Evolutionary conservation across 2,329 filamentous ascomycete species (phyloP), one percentile per base, ranked within the genome.

Genomic region (Dothideomycetes sp.): DNA sequence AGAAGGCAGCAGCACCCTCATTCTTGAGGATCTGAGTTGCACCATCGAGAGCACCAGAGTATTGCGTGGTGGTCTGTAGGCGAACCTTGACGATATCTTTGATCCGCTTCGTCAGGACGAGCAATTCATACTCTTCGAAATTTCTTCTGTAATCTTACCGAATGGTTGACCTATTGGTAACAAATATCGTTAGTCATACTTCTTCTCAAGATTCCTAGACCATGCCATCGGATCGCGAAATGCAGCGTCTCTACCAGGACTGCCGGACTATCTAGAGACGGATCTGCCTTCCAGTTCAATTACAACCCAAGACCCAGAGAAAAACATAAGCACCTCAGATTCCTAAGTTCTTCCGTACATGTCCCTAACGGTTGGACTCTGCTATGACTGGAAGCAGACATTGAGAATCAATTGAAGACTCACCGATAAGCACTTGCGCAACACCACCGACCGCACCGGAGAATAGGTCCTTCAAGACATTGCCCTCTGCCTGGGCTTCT

Each of bases 11-110:
- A 2, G 87, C 73, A 2, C 91, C 91, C 63, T 98, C 91, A 56
- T 85, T 81, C 55, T 77, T 79, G 65, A 85, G 85, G 67, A 98
- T 96, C 48, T 82, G 77, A 37, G 74, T 73, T 6, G 88, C 91
- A 51, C 84, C 85, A 54, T 85, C 73, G 33, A 93, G 64, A 39
- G 91, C 91, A 49, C 77, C 81, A 39, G 76, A 72, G 71, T 95
- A 94, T 52, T 84, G 76, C 16, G 74, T 79, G 40, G 82, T 83
- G 12, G 91, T 98, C 64, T 98, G 91, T 34, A 98, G 74, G 42
- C 91, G 84, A 55, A 98, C 91, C 69, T 98, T 98, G 69, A 98
- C 82, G 49, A 95, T 96, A 70, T 95, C 89, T 77, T 53, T n/a
- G 10, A 2, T 3, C 12, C n/a, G 17, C 7, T 11, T 12, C 17